Conservation (phyloP, 169 alveolate species). For the Plasmodium vivax region DNA sequence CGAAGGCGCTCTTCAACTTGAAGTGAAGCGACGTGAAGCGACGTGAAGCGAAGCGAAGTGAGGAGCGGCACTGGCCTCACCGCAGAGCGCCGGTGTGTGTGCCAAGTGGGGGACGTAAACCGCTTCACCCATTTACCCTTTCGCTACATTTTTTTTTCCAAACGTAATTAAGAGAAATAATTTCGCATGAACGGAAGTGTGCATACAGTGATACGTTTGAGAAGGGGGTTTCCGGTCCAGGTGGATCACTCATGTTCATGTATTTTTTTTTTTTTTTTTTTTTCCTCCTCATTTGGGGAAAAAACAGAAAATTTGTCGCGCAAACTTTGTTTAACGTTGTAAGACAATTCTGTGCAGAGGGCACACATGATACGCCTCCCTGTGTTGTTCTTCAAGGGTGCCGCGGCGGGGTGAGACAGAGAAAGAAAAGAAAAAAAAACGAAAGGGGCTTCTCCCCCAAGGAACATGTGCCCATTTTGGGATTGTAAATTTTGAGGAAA, state of each 20-base stretch:
- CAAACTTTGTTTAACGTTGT: background rate
- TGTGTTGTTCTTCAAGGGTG: background rate
- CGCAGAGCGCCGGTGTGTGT: background rate
- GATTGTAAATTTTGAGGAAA: background rate
- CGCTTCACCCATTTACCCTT: background rate
- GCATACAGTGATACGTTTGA: background rate
- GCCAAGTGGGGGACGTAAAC: background rate
- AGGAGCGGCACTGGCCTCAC: background rate
- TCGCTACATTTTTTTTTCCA: background rate
- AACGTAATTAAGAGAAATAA: background rate
- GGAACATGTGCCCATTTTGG: background rate
- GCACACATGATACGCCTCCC: background rate
- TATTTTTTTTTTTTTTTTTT: background rate
- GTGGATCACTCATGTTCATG: background rate
- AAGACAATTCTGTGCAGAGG: background rate
- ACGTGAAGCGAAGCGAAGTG: background rate
- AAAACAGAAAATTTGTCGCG: background rate
- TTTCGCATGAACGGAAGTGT: background rate
- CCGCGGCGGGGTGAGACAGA: background rate
- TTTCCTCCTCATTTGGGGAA: background rate
- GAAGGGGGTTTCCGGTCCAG: background rate
- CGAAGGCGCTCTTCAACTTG: constrained; percentile 40
- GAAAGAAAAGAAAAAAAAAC: background rate
- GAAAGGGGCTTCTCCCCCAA: background rate
- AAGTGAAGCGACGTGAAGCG: background rate